Conservation (phyloP, 306 rosid genomes). For the Cyamopsis tetragonoloba region DNA sequence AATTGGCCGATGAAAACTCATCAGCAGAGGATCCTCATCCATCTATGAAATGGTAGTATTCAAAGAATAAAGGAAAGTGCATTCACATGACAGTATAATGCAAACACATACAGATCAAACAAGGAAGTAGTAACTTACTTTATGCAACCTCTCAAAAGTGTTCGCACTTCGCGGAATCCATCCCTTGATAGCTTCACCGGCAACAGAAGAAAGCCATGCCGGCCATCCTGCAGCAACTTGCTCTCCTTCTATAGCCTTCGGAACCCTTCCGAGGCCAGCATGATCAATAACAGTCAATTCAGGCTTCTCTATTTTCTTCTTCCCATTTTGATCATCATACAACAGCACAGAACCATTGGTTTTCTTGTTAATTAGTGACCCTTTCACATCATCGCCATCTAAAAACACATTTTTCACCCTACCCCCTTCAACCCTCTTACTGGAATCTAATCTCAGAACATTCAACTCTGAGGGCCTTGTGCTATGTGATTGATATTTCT, state of each 20-base stretch:
- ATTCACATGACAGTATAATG: background rate
- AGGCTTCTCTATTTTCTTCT: slow-evolving; percentile 44
- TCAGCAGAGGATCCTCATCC: no score
- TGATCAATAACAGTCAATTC: slow-evolving; percentile 35
- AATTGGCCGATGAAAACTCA: no score
- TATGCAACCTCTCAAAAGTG: slow-evolving; percentile 75
- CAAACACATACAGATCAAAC: slow-evolving; percentile 15
- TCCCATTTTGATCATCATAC: slow-evolving; percentile 47
- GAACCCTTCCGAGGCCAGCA: slow-evolving; percentile 61
- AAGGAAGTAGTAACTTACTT: slow-evolving; percentile 47
- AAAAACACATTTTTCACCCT: slow-evolving; percentile 37
- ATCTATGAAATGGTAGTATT: background rate
- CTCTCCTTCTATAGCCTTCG: slow-evolving; percentile 65
- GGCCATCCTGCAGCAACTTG: slow-evolving; percentile 99
- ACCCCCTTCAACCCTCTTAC: slow-evolving; percentile 51
- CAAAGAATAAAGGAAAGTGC: background rate
- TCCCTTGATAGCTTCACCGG: slow-evolving; percentile 84
- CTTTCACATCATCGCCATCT: slow-evolving; percentile 41
- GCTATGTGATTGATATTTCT: slow-evolving; percentile 39
- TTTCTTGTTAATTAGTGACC: slow-evolving; percentile 55
- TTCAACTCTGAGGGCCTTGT: slow-evolving; percentile 40
- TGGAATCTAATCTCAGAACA: slow-evolving; percentile 48
- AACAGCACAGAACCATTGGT: slow-evolving; percentile 44
- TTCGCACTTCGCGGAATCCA: slow-evolving; percentile 87
- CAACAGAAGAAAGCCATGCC: slow-evolving; percentile 83